Conservation (phyloP, 192 early-diverging fungal genomes). For the Allomyces javanicus region DNA sequence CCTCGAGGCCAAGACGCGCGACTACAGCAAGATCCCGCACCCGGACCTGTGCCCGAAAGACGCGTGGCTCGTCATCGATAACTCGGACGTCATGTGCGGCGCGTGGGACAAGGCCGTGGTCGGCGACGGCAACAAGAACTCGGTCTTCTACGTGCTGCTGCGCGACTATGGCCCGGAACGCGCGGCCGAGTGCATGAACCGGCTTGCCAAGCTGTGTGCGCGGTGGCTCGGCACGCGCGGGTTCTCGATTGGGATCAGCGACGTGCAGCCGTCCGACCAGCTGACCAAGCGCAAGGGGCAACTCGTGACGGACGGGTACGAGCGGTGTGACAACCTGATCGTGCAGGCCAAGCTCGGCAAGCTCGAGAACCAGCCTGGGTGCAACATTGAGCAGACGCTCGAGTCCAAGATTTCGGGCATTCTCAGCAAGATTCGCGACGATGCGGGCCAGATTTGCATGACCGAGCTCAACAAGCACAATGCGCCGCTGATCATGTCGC, state of each 20-base stretch:
- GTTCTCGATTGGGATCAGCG: constrained; percentile 95
- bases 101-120: constrained; percentile 84
- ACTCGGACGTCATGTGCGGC: constrained; percentile 90
- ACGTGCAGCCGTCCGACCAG: constrained; percentile 73
- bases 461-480: constrained; percentile 86
- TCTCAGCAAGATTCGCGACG: constrained; percentile 75
- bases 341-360: constrained; percentile 39
- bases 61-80: constrained; percentile 72
- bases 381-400: constrained; percentile 65
- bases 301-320: constrained; percentile 61
- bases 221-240: constrained; percentile 82
- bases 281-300: constrained; percentile 60
- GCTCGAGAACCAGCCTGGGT: constrained; percentile 69
- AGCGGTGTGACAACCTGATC: constrained; percentile 67
- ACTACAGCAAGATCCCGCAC: constrained; percentile 31
- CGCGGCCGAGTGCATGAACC: constrained; percentile 85
- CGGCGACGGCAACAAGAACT: constrained; percentile 89
- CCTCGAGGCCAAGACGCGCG: constrained; percentile 71
- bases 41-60: constrained; percentile 74
- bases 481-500: constrained; percentile 92
- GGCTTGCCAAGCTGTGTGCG: constrained; percentile 79
- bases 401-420: constrained; percentile 73
- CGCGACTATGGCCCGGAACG: constrained; percentile 73
- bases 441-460: constrained; percentile 77
- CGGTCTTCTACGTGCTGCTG: constrained; percentile 80